These are phyloP conservation scores for Serpula lacrymans DNA, from an alignment of 768 basidiomycete species.

Conservation along the genomic window DNA sequence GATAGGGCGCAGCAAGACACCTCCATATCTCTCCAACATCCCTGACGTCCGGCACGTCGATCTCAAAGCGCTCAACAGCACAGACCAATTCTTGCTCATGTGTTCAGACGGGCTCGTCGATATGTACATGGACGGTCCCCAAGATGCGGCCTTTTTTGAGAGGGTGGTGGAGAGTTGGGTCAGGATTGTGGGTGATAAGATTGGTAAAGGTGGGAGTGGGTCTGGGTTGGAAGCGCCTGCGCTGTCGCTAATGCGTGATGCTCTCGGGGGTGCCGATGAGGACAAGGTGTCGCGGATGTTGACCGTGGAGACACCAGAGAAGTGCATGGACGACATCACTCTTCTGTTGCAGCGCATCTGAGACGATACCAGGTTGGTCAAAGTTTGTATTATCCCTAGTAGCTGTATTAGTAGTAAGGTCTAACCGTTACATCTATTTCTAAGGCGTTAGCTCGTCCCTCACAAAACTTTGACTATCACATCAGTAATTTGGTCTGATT, in stretches of 20 bases:
- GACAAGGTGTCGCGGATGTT: constrained; percentile 43
- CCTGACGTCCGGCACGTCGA: constrained; percentile 42
- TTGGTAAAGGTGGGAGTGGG: constrained; percentile 7
- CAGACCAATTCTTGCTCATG: constrained; percentile 39
- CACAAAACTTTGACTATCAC: no score
- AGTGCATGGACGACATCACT: constrained; percentile 62
- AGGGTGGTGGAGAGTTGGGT: constrained; percentile 33
- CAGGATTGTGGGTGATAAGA: constrained; percentile 20
- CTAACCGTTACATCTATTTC: no score
- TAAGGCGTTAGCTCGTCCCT: no score
- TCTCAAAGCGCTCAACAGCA: constrained; percentile 20
- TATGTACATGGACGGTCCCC: constrained; percentile 7
- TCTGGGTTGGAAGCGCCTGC: no score
- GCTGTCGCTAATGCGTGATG: constrained; percentile 41
- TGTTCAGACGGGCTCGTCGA: constrained; percentile 53
- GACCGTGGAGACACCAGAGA: constrained; percentile 43
- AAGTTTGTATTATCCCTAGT: no score
- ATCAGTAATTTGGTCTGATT: no score
- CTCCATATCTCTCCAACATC: constrained; percentile 48
- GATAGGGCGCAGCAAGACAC: constrained; percentile 43
- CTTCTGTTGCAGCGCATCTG: constrained; percentile 38
- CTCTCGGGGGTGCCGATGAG: constrained; percentile 39
- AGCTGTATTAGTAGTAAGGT: no score
- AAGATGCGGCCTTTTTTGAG: constrained; percentile 22
- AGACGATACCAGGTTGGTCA: no score